phyloP scores from a whole-genome alignment of 2,329 filamentous ascomycete genomes.

The Arachnomyces sp. region DNA sequence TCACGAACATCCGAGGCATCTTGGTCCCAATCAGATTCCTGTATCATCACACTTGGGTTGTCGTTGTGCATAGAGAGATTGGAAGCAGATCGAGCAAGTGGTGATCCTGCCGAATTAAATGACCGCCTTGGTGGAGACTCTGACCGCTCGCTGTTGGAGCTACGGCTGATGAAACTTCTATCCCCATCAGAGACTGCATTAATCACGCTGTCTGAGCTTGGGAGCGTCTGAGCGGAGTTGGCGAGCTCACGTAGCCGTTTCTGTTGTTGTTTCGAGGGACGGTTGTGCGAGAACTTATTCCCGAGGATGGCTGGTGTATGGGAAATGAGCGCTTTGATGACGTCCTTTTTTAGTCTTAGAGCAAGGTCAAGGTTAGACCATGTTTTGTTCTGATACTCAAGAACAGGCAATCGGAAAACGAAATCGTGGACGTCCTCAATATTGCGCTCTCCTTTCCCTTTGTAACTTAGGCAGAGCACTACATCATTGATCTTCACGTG shows the following conservation, averaged over 20 bases:
- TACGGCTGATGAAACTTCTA: constrained; percentile 27
- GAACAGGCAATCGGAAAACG: constrained; percentile 85
- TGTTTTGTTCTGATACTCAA: constrained; percentile 97
- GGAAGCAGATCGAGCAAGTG: constrained; percentile 28
- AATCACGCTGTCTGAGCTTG: constrained; percentile 30
- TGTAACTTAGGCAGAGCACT: constrained; percentile 90
- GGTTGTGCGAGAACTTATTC: constrained; percentile 89
- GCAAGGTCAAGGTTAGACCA: constrained; percentile 97
- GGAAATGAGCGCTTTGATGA: constrained; percentile 86
- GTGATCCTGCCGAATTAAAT: constrained; percentile 28
- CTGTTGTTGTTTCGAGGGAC: constrained; percentile 70
- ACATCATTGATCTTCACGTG: constrained; percentile 94
- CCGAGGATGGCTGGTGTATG: constrained; percentile 94
- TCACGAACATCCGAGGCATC: constrained; percentile 30
- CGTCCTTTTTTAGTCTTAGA: constrained; percentile 84
- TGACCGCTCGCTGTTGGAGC: constrained; percentile 31
- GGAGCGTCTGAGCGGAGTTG: constrained; percentile 61
- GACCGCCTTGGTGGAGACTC: constrained; percentile 29
- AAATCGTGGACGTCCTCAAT: constrained; percentile 96
- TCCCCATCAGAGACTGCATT: constrained; percentile 22
- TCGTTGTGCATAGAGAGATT: constrained; percentile 21
- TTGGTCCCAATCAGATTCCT: constrained; percentile 29
- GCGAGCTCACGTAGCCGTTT: constrained; percentile 73
- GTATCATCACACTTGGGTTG: constrained; percentile 17
- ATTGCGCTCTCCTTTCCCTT: constrained; percentile 90